Percentiles rank a stretch among this genome's conserved stretches.
Conservation (phyloP, 2,329 filamentous ascomycete species). For the Fonsecaea pedrosoi region DNA sequence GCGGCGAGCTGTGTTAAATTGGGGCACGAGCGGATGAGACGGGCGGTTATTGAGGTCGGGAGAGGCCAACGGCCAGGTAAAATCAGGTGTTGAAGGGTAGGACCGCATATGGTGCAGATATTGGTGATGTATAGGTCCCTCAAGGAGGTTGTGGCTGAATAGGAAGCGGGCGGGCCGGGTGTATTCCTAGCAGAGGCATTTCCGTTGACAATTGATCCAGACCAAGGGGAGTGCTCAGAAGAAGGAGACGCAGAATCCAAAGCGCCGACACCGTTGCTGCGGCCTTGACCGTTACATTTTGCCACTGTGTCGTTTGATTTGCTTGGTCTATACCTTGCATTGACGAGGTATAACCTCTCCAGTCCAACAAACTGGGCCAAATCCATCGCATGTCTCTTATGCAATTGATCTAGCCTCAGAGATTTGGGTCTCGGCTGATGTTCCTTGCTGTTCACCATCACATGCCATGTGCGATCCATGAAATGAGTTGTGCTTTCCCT, state of each 20-base stretch:
- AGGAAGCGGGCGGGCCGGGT: slow-evolving; percentile 39
- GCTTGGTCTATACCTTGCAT: slow-evolving; percentile 39
- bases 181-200: slow-evolving; percentile 31
- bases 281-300: background rate
- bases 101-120: slow-evolving; percentile 59
- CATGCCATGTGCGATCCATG: slow-evolving; percentile 61
- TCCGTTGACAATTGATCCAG: slow-evolving; percentile 34
- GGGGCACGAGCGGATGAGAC: slow-evolving; percentile 61
- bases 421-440: slow-evolving; percentile 51
- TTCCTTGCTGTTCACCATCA: slow-evolving; percentile 32
- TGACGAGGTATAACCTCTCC: slow-evolving; percentile 62
- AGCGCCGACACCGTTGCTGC: background rate
- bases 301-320: background rate
- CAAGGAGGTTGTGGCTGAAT: slow-evolving; percentile 35
- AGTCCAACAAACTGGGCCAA: slow-evolving; percentile 53
- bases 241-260: slow-evolving; percentile 23
- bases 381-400: slow-evolving; percentile 54
- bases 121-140: slow-evolving; percentile 58
- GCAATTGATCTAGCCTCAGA: slow-evolving; percentile 57
- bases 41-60: slow-evolving; percentile 55
- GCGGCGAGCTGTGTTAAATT: slow-evolving; percentile 66
- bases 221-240: slow-evolving; percentile 38
- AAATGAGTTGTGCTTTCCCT: slow-evolving; percentile 56
- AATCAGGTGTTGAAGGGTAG: slow-evolving; percentile 62
- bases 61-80: slow-evolving; percentile 64